A percentile compares a stretch with the other conserved stretches of the same genome.
Conservation (phyloP, 116 monocot species). For the Iris pallida region DNA sequence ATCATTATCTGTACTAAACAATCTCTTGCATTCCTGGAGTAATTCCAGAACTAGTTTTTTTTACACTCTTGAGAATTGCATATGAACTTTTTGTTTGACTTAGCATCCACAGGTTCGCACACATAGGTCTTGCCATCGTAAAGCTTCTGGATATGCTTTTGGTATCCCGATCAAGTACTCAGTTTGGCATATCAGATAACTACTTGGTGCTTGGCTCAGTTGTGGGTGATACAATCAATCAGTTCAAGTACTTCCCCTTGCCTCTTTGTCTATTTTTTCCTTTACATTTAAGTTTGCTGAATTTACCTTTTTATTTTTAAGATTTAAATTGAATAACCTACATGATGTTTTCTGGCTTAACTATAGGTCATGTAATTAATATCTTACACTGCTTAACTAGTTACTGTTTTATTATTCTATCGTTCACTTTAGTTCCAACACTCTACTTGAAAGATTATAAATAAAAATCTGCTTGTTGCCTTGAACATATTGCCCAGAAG, state of each 20-base stretch:
- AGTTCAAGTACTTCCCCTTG: slow-evolving; percentile 65
- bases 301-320: neutral
- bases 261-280: neutral
- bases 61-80: neutral
- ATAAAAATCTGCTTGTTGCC: no score
- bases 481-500: no score
- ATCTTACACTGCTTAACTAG: no score
- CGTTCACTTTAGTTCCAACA: no score
- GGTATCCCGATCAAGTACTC: slow-evolving; percentile 42
- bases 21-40: no score
- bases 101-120: slow-evolving; percentile 46
- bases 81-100: neutral
- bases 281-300: neutral
- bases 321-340: no score
- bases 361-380: no score
- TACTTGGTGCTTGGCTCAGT: slow-evolving; percentile 75
- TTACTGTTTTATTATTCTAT: no score
- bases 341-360: no score
- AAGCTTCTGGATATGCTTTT: slow-evolving; percentile 48
- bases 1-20: neutral
- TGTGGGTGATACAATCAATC: slow-evolving; percentile 65
- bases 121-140: slow-evolving; percentile 54
- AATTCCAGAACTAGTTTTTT: no score
- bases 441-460: no score
- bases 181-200: slow-evolving; percentile 58